Percentiles rank a stretch among this genome's conserved stretches.
phyloP scores from a whole-genome alignment of 2,329 filamentous ascomycete genomes.

The Pseudogymnoascus verrucosus region DNA sequence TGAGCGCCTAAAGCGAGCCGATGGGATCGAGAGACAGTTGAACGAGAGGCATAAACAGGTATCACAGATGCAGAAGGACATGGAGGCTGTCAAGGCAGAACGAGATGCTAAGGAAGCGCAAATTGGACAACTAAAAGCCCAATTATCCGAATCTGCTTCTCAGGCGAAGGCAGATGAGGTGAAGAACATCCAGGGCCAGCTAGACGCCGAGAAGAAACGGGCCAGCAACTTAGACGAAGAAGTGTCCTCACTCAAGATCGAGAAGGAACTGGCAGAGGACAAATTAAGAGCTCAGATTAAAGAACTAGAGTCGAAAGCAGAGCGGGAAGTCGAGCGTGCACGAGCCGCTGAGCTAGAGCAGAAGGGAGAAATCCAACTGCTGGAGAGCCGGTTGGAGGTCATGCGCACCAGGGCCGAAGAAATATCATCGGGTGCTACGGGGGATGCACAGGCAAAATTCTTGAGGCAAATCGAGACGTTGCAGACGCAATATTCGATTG shows the following conservation, averaged over 20 bases:
- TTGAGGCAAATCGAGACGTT: slow-evolving; percentile 90
- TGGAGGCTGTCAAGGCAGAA: slow-evolving; percentile 55
- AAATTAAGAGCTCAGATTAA: slow-evolving; percentile 61
- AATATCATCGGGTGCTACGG: slow-evolving; percentile 70
- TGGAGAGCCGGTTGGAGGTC: slow-evolving; percentile 86
- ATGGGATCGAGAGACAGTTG: slow-evolving; percentile 47
- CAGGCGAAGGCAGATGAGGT: slow-evolving; percentile 59
- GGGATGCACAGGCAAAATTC: slow-evolving; percentile 81
- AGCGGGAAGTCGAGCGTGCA: slow-evolving; percentile 63
- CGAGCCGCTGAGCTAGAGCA: slow-evolving; percentile 66
- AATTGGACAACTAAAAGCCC: slow-evolving; percentile 60
- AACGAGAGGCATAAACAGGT: slow-evolving; percentile 46
- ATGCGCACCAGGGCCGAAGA: slow-evolving; percentile 83
- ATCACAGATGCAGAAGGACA: slow-evolving; percentile 44
- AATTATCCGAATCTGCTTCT: slow-evolving; percentile 60
- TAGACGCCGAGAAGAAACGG: slow-evolving; percentile 56
- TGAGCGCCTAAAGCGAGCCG: slow-evolving; percentile 40
- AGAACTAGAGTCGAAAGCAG: slow-evolving; percentile 64
- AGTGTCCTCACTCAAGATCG: slow-evolving; percentile 60
- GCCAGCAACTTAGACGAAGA: slow-evolving; percentile 48
- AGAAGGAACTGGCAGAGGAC: slow-evolving; percentile 68
- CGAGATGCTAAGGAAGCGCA: slow-evolving; percentile 54
- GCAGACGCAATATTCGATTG: slow-evolving; percentile 89
- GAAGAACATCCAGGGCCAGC: slow-evolving; percentile 57
- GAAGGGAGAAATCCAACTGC: slow-evolving; percentile 64